A percentile compares a stretch with the other conserved stretches of the same genome.
Evolutionary conservation across 2,329 filamentous ascomycete genomes (phyloP).

Genomic region (Fusarium ramigenum): DNA sequence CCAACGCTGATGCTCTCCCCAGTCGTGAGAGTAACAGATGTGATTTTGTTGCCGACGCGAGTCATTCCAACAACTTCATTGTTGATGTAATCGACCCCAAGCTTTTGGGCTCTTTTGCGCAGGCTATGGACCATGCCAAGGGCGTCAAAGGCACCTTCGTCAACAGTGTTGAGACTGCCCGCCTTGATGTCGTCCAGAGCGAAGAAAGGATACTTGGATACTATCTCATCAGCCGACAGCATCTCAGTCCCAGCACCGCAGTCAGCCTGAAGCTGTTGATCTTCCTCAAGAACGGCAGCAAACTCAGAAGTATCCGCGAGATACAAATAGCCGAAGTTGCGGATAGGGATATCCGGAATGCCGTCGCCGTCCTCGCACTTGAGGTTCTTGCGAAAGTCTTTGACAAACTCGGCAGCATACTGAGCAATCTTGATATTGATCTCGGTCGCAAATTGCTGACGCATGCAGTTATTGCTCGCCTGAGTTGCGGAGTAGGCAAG

Average conservation of each 20-base stretch:
- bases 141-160: slow-evolving; percentile 19
- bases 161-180: slow-evolving; percentile 11
- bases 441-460: slow-evolving; percentile 17
- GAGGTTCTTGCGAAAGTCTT: slow-evolving; percentile 10
- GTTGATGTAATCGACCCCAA: slow-evolving; percentile 7
- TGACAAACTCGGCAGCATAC: slow-evolving; percentile 16
- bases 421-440: slow-evolving; percentile 19
- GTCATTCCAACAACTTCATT: slow-evolving; percentile 12
- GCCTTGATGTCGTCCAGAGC: neutral
- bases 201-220: slow-evolving; percentile 10
- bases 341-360: slow-evolving; percentile 5
- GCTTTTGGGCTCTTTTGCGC: neutral
- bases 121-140: slow-evolving; percentile 9
- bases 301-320: slow-evolving; percentile 5
- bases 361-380: neutral
- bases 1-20: neutral
- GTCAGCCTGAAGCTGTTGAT: slow-evolving; percentile 6
- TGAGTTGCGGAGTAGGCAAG: slow-evolving; percentile 11
- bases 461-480: slow-evolving; percentile 24
- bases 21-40: slow-evolving; percentile 3
- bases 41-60: neutral
- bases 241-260: slow-evolving; percentile 12
- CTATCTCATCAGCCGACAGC: neutral
- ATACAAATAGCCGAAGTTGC: slow-evolving; percentile 19
- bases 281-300: neutral